These are phyloP conservation scores for Ganoderma multipileum DNA, from an alignment of 1,284 basidiomycete species.

Conservation along the genomic window DNA sequence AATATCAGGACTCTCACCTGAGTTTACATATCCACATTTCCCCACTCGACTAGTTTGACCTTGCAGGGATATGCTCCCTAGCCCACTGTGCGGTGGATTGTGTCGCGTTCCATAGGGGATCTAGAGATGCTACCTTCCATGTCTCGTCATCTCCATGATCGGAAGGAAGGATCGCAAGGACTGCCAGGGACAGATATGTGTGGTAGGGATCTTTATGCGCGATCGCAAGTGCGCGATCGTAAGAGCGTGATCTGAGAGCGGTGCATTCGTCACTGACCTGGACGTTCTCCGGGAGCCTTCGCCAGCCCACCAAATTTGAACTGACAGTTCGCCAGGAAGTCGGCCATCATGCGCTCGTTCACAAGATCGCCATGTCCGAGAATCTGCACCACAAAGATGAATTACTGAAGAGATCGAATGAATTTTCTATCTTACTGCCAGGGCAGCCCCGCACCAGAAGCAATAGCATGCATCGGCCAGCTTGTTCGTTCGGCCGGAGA, in stretches of 20 bases:
- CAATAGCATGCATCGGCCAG: constrained; percentile 91
- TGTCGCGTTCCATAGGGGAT: constrained; percentile 76
- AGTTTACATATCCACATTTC: background rate
- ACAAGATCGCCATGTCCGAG: constrained; percentile 65
- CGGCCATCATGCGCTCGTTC: constrained; percentile 58
- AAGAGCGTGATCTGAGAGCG: background rate
- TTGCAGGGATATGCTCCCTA: constrained; percentile 52
- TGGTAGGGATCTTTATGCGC: constrained; percentile 81
- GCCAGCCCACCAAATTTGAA: constrained; percentile 87
- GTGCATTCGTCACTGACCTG: constrained; percentile 56
- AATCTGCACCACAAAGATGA: constrained; percentile 52
- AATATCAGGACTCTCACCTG: background rate
- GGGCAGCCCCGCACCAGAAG: constrained; percentile 89
- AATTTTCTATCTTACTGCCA: constrained; percentile 60
- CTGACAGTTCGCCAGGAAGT: constrained; percentile 79
- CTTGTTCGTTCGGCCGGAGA: constrained; percentile 88
- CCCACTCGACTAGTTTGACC: background rate
- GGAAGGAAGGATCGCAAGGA: constrained; percentile 72
- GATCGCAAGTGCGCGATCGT: constrained; percentile 9
- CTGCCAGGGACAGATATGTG: constrained; percentile 88
- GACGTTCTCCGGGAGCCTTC: constrained; percentile 79
- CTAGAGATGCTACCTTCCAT: constrained; percentile 66
- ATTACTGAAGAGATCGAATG: background rate
- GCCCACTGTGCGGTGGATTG: constrained; percentile 71
- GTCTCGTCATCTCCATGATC: constrained; percentile 42